Base-by-base conservation (phyloP, 2,329 filamentous ascomycete genomes). In the Didymellaceae sp. region DNA sequence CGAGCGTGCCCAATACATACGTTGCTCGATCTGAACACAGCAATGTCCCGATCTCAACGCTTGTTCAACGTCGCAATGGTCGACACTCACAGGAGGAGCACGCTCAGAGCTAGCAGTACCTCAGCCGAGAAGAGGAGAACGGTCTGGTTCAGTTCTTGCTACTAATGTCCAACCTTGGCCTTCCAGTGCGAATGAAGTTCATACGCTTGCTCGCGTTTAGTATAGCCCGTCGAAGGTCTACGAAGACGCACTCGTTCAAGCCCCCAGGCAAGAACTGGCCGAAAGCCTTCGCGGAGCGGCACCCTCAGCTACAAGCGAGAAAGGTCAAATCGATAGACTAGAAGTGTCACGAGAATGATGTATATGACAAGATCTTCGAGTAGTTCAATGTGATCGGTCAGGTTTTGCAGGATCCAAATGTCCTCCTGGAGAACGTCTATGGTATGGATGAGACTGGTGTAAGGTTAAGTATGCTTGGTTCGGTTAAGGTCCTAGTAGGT, bases 121-220 rank as follows among this genome's bases (percentile, higher is more conserved):
- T 70, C 16, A 63, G 56, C 34, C 58, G 49, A 9, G 43, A 21
- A n/a, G 62, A 71, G 58, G 67, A 69, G 58, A 63, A 65, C 45
- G 67, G 63, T 31, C 21, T 71, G 34, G 54, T 59, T 20, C 32
- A 45, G 22, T 52, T 52, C 56, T 38, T 57, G 30, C 44, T 65
- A 39, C 45, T 42, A 39, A 65, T 54, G 49, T 45, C 52, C 52
- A 25, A 32, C 24, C 38, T 60, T 25, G 54, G 59, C 20, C 40
- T 52, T n/a, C 58, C 54, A 37, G 41, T 64, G 11, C 55, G 35
- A 22, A 61, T 66, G 3, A 65, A 65, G 44, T 59, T 48, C 42
- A 44, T 63, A 45, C 58, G 44, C 45, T 59, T 26, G 6, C 28
- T 66, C 42, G 59, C 43, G 26, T 57, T 56, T 32, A 49, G 39